phyloP scores from a whole-genome alignment of 495 filamentous ascomycete species.

The Neurospora intermedia region DNA sequence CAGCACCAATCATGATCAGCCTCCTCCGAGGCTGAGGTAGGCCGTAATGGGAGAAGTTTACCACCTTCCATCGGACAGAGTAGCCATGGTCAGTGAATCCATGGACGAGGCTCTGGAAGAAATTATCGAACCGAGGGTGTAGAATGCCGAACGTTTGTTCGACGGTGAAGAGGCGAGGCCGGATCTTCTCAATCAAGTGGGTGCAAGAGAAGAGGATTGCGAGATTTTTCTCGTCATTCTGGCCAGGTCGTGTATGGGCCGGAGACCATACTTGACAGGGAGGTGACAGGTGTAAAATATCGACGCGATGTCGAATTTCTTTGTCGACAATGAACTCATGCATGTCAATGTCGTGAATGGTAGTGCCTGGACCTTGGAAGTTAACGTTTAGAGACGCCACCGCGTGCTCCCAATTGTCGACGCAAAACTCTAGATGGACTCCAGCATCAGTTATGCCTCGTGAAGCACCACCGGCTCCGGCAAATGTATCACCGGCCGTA shows the following conservation, averaged over 20 bases:
- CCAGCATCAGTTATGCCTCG: conserved; percentile 56
- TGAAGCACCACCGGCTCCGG: conserved; percentile 67
- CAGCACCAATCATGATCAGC: conserved; percentile 68
- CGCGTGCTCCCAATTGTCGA: conserved; percentile 50
- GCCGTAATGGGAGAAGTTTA: conserved; percentile 37
- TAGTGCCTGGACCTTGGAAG: conserved; percentile 33
- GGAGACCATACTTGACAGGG: conserved; percentile 79
- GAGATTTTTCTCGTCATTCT: conserved; percentile 63
- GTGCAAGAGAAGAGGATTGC: conserved; percentile 56
- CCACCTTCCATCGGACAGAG: conserved; percentile 48
- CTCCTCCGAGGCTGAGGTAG: conserved; percentile 36
- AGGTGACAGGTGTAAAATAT: conserved; percentile 71
- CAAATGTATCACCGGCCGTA: conserved; percentile 62
- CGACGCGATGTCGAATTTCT: conserved; percentile 34
- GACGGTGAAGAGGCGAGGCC: conserved; percentile 65
- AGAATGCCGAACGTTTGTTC: conserved; percentile 71
- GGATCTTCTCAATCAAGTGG: conserved; percentile 45
- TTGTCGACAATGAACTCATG: conserved; percentile 33
- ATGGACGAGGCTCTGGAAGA: conserved; percentile 51
- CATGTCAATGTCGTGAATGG: conserved; percentile 33
- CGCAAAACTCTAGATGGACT: conserved; percentile 45
- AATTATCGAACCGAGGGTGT: conserved; percentile 35
- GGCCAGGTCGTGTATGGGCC: conserved; percentile 54
- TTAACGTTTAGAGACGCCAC: conserved; percentile 49
- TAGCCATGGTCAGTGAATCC: conserved; percentile 58